phyloP scores from a whole-genome alignment of 768 basidiomycete species.

The Tylopilus plumbeoviolaceoides region DNA sequence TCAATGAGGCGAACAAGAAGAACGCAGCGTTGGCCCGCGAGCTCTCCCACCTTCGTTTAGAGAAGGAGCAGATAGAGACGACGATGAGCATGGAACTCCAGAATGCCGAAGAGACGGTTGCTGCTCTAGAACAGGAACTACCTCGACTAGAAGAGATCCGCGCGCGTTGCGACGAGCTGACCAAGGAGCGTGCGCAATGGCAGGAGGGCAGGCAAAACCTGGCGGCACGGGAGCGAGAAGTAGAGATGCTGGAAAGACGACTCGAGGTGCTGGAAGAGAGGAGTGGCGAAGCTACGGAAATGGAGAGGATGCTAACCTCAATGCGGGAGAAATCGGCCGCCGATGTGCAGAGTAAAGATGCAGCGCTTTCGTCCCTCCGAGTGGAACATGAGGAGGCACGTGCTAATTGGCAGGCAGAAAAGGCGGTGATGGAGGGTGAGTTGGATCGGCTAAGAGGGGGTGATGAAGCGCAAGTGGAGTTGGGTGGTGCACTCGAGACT shows the following conservation, averaged over 20 bases:
- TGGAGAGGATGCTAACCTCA: slow-evolving; percentile 37
- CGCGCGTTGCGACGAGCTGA: slow-evolving; percentile 42
- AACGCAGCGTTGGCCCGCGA: slow-evolving; percentile 62
- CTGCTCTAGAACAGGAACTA: slow-evolving; percentile 52
- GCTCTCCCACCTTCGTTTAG: slow-evolving; percentile 54
- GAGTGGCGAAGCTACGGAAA: slow-evolving; percentile 39
- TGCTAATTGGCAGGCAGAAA: slow-evolving; percentile 49
- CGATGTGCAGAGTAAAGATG: slow-evolving; percentile 42
- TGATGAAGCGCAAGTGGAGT: slow-evolving; percentile 40
- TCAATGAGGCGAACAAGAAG: slow-evolving; percentile 55
- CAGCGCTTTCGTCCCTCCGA: slow-evolving; percentile 35
- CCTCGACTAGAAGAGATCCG: slow-evolving; percentile 48
- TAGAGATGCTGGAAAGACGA: slow-evolving; percentile 38
- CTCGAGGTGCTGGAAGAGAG: slow-evolving; percentile 42
- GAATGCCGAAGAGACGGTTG: slow-evolving; percentile 61
- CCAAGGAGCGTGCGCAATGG: slow-evolving; percentile 50
- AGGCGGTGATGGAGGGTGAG: slow-evolving; percentile 47
- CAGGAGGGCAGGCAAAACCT: slow-evolving; percentile 40
- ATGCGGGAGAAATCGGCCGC: slow-evolving; percentile 29
- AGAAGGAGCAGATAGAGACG: slow-evolving; percentile 68
- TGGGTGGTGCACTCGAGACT: slow-evolving; percentile 46
- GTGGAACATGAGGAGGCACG: slow-evolving; percentile 43
- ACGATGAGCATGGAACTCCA: slow-evolving; percentile 63
- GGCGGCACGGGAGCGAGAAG: slow-evolving; percentile 35
- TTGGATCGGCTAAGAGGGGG: slow-evolving; percentile 41